These are phyloP conservation scores for Apiotrichum gamsii DNA, from an alignment of 1,284 basidiomycete species.

Conservation along the genomic window DNA sequence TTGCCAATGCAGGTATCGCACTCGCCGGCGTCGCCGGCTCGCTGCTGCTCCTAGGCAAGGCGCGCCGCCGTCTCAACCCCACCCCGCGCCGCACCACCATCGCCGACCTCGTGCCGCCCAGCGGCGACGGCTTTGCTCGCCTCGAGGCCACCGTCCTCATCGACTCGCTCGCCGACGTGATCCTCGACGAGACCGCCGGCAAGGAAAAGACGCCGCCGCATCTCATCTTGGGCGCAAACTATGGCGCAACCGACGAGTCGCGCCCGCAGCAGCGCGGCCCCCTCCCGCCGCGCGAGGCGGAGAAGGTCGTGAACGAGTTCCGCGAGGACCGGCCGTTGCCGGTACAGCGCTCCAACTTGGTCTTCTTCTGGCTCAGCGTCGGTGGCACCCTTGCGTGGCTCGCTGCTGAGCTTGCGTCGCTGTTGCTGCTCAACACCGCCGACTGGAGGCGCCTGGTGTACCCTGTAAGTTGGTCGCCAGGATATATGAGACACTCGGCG, in stretches of 20 bases:
- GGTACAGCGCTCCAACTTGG: slow-evolving; percentile 20
- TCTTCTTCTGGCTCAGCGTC: slow-evolving; percentile 19
- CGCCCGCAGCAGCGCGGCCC: background rate
- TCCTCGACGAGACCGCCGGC: background rate
- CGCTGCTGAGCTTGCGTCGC: slow-evolving; percentile 15
- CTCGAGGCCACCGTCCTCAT: slow-evolving; percentile 41
- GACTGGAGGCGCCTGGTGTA: slow-evolving; percentile 25
- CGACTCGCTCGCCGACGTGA: slow-evolving; percentile 21
- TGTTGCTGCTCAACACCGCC: slow-evolving; percentile 6
- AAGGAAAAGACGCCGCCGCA: too few relatives aligned
- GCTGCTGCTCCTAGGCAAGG: slow-evolving; percentile 3
- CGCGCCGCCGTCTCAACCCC: background rate
- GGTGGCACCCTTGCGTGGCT: slow-evolving; percentile 28
- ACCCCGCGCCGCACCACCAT: slow-evolving; percentile 2
- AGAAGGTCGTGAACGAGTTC: slow-evolving; percentile 30
- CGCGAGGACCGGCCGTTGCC: slow-evolving; percentile 7
- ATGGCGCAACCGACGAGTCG: too few relatives aligned
- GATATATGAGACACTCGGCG: background rate
- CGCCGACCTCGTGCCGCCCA: slow-evolving; percentile 25
- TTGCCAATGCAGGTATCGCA: slow-evolving; percentile 33
- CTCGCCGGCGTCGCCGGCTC: slow-evolving; percentile 27
- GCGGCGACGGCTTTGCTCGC: slow-evolving; percentile 27
- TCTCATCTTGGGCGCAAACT: too few relatives aligned
- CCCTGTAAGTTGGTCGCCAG: slow-evolving; percentile 34
- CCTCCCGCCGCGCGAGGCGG: slow-evolving; percentile 21